Percentiles rank a stretch among this genome's conserved stretches.
Evolutionary conservation across 257 asterid species (phyloP).

Genomic region (Phtheirospermum japonicum): DNA sequence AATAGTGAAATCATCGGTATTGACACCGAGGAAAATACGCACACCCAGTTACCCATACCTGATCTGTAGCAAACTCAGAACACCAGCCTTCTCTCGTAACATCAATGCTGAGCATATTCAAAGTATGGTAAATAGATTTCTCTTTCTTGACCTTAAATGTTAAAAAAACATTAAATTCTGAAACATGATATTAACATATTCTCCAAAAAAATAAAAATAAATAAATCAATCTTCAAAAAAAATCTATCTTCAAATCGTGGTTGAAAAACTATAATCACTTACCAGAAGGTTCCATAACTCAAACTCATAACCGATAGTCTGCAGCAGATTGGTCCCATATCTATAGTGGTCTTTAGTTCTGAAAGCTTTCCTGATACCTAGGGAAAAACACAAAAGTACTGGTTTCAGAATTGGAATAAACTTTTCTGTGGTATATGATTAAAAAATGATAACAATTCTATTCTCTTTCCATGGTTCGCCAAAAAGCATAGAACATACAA

Average conservation of each 20-base stretch:
- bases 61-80: constrained; percentile 69
- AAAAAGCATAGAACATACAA: not conserved
- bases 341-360: constrained; percentile 58
- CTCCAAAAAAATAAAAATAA: not conserved
- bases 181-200: not conserved
- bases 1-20: not conserved
- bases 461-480: not conserved
- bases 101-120: constrained; percentile 90
- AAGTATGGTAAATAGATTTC: constrained; percentile 78
- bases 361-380: constrained; percentile 63
- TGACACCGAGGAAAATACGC: not conserved
- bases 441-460: too few relatives aligned
- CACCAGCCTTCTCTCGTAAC: constrained; percentile 99
- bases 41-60: constrained; percentile 37
- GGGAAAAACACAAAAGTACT: not conserved
- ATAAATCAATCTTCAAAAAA: not conserved
- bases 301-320: constrained; percentile 45
- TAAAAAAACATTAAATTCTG: not conserved
- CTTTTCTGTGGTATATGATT: not conserved
- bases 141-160: constrained; percentile 74
- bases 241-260: not conserved
- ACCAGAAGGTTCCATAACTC: constrained; percentile 66
- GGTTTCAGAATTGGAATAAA: constrained; percentile 16
- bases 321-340: constrained; percentile 49
- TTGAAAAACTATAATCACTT: constrained; percentile 25